These are phyloP conservation scores for Cadophora sp. DNA, from an alignment of 2,329 filamentous ascomycete species.

Conservation along the genomic window DNA sequence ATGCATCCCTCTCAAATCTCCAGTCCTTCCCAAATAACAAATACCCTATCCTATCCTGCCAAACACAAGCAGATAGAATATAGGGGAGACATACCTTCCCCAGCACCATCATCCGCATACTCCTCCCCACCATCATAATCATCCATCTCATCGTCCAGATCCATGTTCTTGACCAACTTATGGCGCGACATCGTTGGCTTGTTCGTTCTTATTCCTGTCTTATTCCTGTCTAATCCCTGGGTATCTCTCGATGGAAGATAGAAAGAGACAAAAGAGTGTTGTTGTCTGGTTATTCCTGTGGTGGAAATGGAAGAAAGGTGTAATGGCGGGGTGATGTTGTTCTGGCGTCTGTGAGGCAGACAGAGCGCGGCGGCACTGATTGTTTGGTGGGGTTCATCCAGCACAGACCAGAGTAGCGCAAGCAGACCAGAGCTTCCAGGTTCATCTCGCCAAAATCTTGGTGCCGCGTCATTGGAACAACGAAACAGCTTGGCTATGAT, in stretches of 20 bases:
- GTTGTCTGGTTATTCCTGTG: background rate
- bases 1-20: background rate
- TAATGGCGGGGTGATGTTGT: slow-evolving; percentile 2
- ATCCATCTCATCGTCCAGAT: slow-evolving; percentile 56
- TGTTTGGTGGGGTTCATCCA: slow-evolving; percentile 9
- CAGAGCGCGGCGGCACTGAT: too few relatives aligned
- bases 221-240: too few relatives aligned
- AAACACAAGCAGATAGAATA: background rate
- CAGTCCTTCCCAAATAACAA: background rate
- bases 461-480: slow-evolving; percentile 14
- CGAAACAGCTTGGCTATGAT: background rate
- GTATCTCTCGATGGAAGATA: background rate
- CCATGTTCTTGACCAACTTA: slow-evolving; percentile 48
- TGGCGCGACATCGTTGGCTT: slow-evolving; percentile 49
- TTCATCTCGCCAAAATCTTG: too few relatives aligned
- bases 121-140: slow-evolving; percentile 57
- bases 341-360: background rate
- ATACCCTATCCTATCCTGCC: background rate
- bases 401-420: too few relatives aligned
- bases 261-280: background rate
- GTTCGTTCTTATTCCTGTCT: too few relatives aligned
- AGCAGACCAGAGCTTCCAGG: too few relatives aligned
- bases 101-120: slow-evolving; percentile 49
- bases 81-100: slow-evolving; percentile 31
- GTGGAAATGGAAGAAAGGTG: background rate